Conservation (phyloP, 441 rosid species). For the Arabidopsis hybrid region DNA sequence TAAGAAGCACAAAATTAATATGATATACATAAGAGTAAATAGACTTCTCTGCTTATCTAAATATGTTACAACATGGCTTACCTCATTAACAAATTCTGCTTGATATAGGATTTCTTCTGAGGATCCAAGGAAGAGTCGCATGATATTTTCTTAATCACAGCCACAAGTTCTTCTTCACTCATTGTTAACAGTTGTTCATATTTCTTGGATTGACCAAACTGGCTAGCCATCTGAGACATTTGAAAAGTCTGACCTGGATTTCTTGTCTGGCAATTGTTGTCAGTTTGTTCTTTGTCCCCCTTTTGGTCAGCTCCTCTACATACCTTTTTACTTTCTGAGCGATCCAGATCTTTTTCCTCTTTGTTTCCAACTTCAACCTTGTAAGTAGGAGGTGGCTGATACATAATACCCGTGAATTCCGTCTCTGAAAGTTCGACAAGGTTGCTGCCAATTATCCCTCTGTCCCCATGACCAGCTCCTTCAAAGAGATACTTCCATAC, state of each 20-base stretch:
- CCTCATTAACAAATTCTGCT: conserved; percentile 88
- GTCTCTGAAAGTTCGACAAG: conserved; percentile 34
- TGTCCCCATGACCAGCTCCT: conserved; percentile 45
- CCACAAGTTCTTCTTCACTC: conserved; percentile 69
- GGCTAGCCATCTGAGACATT: conserved; percentile 43
- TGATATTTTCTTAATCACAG: conserved; percentile 70
- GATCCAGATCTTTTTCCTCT: conserved; percentile 38
- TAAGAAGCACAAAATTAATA: background rate
- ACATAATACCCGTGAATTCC: conserved; percentile 34
- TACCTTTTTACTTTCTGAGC: conserved; percentile 47
- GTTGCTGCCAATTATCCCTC: conserved; percentile 33
- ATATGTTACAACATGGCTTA: conserved; percentile 38
- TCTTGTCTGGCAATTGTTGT: conserved; percentile 20
- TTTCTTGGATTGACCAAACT: conserved; percentile 35
- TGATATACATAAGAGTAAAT: background rate
- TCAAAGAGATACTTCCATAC: conserved; percentile 64
- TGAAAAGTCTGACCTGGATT: conserved; percentile 41
- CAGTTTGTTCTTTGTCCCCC: conserved; percentile 44
- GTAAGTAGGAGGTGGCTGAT: conserved; percentile 38
- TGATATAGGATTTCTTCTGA: conserved; percentile 65
- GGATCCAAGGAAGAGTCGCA: conserved; percentile 77
- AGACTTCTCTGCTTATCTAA: background rate
- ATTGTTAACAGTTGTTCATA: conserved; percentile 50
- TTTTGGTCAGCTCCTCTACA: conserved; percentile 42
- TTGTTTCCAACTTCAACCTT: conserved; percentile 39